These are phyloP conservation scores for Fusarium sp. DNA, from an alignment of 2,329 filamentous ascomycete genomes.

Conservation along the genomic window DNA sequence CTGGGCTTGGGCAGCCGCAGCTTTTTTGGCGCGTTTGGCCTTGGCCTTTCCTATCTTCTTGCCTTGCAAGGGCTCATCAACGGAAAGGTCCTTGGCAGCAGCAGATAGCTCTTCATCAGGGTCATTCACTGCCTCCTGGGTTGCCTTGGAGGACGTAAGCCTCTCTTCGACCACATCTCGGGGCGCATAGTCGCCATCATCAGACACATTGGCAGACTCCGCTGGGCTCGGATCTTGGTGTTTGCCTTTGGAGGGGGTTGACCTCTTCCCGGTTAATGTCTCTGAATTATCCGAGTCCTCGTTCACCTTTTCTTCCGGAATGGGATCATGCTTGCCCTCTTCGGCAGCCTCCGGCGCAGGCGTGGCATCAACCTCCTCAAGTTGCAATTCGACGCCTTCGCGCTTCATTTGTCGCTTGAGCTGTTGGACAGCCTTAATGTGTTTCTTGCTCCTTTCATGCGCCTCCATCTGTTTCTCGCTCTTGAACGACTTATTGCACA, in stretches of 20 bases:
- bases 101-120: constrained; percentile 26
- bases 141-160: constrained; percentile 42
- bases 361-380: constrained; percentile 47
- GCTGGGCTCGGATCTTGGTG: constrained; percentile 3
- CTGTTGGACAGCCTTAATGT: constrained; percentile 85
- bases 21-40: constrained; percentile 62
- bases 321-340: neutral
- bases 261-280: neutral
- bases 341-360: neutral
- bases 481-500: constrained; percentile 85
- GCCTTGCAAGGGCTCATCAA: constrained; percentile 39
- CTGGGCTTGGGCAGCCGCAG: constrained; percentile 52
- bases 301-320: neutral
- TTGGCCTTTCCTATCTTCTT: constrained; percentile 65
- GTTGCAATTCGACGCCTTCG: constrained; percentile 74
- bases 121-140: neutral
- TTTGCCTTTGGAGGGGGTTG: neutral
- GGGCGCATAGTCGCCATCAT: constrained; percentile 60
- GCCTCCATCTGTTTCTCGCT: constrained; percentile 92
- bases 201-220: constrained; percentile 32
- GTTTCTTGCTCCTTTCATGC: constrained; percentile 97
- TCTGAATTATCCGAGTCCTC: neutral
- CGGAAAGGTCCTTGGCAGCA: constrained; percentile 37
- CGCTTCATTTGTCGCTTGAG: constrained; percentile 85
- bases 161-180: constrained; percentile 57